Evolutionary conservation across 75 land plant species (phyloP).

Genomic region (Selaginella tamariscina): DNA sequence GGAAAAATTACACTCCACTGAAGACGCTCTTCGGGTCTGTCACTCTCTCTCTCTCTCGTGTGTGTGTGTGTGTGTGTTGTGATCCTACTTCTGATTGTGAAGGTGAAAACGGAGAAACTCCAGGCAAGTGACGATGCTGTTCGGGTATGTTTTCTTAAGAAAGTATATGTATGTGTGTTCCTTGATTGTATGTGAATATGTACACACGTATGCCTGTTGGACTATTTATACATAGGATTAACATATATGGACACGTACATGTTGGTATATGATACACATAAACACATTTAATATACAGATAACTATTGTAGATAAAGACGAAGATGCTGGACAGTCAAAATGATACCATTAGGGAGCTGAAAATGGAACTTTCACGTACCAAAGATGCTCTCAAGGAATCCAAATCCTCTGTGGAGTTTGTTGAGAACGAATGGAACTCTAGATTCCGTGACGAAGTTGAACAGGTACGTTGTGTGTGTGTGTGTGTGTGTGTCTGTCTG

Average conservation of each 20-base stretch:
- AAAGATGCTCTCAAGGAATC: not conserved
- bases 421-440: slow-evolving; percentile 14
- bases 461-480: slow-evolving; percentile 15
- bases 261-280: too few relatives aligned
- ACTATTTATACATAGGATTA: too few relatives aligned
- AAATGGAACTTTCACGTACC: slow-evolving; percentile 17
- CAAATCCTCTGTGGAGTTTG: not conserved
- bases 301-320: slow-evolving; percentile 22
- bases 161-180: too few relatives aligned
- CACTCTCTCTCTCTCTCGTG: too few relatives aligned
- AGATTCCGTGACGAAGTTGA: slow-evolving; percentile 22
- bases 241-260: too few relatives aligned
- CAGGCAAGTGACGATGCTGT: slow-evolving; percentile 12
- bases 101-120: slow-evolving; percentile 9
- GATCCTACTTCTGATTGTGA: not conserved
- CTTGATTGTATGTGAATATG: too few relatives aligned
- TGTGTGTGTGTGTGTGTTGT: not conserved
- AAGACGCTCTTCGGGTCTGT: slow-evolving; percentile 15
- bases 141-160: too few relatives aligned
- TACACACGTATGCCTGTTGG: too few relatives aligned
- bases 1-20: slow-evolving; percentile 14
- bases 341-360: slow-evolving; percentile 22
- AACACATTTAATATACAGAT: too few relatives aligned
- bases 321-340: slow-evolving; percentile 26
- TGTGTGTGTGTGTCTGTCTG: not conserved